These are phyloP conservation scores for Colletotrichum plurivorum DNA, from an alignment of 2,329 filamentous ascomycete species.

Conservation along the genomic window DNA sequence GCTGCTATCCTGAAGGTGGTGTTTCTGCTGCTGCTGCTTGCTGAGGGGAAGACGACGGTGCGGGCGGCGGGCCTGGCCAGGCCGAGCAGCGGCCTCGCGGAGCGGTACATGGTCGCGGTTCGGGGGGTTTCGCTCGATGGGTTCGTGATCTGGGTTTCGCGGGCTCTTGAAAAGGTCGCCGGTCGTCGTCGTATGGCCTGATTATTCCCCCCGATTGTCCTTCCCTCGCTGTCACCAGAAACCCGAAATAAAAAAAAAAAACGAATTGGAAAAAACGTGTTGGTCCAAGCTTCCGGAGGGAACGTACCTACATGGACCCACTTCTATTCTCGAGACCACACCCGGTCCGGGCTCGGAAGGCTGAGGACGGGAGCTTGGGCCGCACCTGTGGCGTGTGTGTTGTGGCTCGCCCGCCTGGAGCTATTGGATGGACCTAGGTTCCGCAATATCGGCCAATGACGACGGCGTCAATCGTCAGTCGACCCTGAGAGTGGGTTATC, in stretches of 20 bases:
- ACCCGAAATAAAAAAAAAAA: conserved; percentile 12
- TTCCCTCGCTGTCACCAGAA: neutral
- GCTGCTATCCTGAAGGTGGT: conserved; percentile 19
- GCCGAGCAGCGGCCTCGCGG: conserved; percentile 36
- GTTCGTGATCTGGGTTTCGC: neutral
- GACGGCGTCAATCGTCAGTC: conserved; percentile 3
- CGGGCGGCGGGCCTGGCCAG: conserved; percentile 9
- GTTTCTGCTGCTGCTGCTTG: conserved; percentile 1
- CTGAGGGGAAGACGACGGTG: conserved; percentile 5
- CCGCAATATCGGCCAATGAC: neutral
- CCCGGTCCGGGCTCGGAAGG: neutral
- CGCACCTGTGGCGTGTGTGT: neutral
- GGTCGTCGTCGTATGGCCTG: neutral
- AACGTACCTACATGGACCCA: too few relatives aligned
- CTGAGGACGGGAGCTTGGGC: conserved; percentile 3
- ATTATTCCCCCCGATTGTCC: neutral
- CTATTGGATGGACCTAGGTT: too few relatives aligned
- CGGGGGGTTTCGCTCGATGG: neutral
- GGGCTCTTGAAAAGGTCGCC: neutral
- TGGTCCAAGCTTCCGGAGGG: conserved; percentile 34
- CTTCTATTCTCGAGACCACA: neutral
- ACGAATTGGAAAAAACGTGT: conserved; percentile 23
- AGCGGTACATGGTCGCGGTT: conserved; percentile 32
- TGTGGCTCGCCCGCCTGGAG: neutral
- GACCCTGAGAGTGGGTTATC: neutral